Conservation (phyloP, 495 filamentous ascomycete species). For the Sporormia fimetaria region DNA sequence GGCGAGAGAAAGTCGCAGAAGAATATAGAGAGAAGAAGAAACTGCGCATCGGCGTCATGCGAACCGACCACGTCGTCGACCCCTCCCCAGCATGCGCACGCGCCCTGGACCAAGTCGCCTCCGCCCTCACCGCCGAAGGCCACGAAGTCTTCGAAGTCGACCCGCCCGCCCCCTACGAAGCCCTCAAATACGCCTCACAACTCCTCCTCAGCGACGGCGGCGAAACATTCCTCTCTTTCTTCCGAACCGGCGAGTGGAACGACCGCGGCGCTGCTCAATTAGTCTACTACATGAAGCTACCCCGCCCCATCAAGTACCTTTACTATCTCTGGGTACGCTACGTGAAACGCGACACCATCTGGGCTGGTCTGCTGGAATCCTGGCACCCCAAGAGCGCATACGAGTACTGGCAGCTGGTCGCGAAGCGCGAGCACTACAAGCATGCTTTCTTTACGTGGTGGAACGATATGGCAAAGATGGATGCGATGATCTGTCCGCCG, state of each 20-base stretch:
- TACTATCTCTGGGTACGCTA: conserved; percentile 85
- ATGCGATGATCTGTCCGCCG: conserved; percentile 72
- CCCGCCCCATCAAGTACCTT: conserved; percentile 65
- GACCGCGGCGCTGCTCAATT: conserved; percentile 72
- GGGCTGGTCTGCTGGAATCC: conserved; percentile 62
- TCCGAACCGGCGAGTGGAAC: conserved; percentile 64
- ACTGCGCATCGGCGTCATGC: conserved; percentile 66
- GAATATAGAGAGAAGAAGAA: conserved; percentile 49
- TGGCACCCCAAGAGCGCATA: conserved; percentile 59
- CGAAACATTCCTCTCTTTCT: conserved; percentile 65
- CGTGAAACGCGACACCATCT: conserved; percentile 58
- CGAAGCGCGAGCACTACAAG: conserved; percentile 64
- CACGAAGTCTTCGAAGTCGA: conserved; percentile 67
- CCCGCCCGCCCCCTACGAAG: conserved; percentile 59
- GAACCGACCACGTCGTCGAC: conserved; percentile 75
- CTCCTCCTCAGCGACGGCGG: conserved; percentile 84
- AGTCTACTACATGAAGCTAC: conserved; percentile 57
- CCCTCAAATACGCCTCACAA: conserved; percentile 66
- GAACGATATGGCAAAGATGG: conserved; percentile 48
- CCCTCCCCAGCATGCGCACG: conserved; percentile 75
- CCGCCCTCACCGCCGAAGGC: conserved; percentile 55
- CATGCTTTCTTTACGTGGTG: conserved; percentile 75
- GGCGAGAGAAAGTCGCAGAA: conserved; percentile 51
- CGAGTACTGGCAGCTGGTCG: conserved; percentile 74
- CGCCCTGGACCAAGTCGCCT: conserved; percentile 58